Percentiles rank a stretch among this genome's conserved stretches.
Conservation (phyloP, 129 eudicot genomes). For the Daucus carota region DNA sequence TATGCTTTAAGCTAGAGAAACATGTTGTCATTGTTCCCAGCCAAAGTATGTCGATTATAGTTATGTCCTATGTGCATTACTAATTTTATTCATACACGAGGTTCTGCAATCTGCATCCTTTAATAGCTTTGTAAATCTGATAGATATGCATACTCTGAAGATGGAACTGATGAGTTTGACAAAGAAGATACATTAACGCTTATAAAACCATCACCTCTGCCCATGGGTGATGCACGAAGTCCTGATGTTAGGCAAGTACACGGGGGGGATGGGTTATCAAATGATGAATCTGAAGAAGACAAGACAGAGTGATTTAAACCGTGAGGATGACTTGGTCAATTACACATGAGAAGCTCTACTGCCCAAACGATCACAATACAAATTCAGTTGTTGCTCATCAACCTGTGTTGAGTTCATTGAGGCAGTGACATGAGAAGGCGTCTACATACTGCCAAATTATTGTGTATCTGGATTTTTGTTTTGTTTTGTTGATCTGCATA, state of each 20-base stretch:
- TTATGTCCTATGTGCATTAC: background rate
- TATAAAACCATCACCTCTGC: slow-evolving; percentile 70
- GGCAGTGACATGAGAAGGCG: background rate
- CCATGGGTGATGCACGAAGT: slow-evolving; percentile 44
- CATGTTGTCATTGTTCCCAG: background rate
- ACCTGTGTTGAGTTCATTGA: background rate
- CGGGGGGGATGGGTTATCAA: slow-evolving; percentile 30
- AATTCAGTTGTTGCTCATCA: slow-evolving; percentile 6
- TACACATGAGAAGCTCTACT: background rate
- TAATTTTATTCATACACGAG: background rate
- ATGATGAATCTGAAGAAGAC: slow-evolving; percentile 62
- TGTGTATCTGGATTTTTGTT: background rate
- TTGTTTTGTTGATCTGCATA: background rate
- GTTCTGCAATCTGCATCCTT: background rate
- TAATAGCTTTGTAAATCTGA: slow-evolving; percentile 9
- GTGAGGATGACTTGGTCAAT: background rate
- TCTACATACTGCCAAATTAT: background rate
- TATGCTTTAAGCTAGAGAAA: background rate
- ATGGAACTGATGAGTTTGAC: slow-evolving; percentile 85
- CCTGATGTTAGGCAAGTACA: slow-evolving; percentile 28
- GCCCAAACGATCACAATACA: background rate
- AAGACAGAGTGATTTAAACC: slow-evolving; percentile 47
- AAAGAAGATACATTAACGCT: slow-evolving; percentile 73
- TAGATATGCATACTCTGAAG: slow-evolving; percentile 93
- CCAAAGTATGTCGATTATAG: background rate